These are phyloP conservation scores for Pythium rhizo-oryzae DNA, from an alignment of 352 stramenopile species.

Conservation along the genomic window DNA sequence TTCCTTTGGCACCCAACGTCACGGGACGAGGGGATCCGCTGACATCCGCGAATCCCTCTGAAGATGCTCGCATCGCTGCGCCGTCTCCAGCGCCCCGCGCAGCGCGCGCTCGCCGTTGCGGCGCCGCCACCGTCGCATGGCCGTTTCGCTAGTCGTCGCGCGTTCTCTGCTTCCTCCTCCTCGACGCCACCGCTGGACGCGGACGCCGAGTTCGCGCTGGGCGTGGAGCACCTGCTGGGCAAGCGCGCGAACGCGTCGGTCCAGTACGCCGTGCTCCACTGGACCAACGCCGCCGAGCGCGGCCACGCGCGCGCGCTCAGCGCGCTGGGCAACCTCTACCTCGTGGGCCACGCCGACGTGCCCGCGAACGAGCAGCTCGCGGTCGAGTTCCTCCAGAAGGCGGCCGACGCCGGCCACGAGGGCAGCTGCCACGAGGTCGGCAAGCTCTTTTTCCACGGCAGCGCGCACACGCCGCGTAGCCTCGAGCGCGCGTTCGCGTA, in stretches of 20 bases:
- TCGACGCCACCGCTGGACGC: constrained; percentile 1
- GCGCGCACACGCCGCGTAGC: constrained; percentile 34
- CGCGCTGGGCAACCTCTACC: constrained; percentile 71
- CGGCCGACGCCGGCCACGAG: constrained; percentile 67
- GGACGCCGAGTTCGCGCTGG: constrained; percentile 61
- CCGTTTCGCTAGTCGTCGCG: background rate
- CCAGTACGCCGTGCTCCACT: constrained; percentile 67
- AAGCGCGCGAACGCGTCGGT: constrained; percentile 47
- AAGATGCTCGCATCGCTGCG: constrained; percentile 13
- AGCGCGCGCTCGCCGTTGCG: background rate
- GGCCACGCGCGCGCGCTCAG: constrained; percentile 76
- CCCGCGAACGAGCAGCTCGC: constrained; percentile 49
- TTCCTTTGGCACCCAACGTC: too few species aligned
- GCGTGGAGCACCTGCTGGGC: constrained; percentile 60
- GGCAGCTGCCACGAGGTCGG: constrained; percentile 76
- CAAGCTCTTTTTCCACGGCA: constrained; percentile 71
- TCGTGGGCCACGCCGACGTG: constrained; percentile 57
- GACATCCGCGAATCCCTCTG: too few species aligned
- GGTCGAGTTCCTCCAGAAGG: constrained; percentile 57
- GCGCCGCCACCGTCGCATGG: background rate
- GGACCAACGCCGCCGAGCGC: constrained; percentile 72
- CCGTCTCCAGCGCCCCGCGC: constrained; percentile 7
- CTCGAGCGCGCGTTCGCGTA: constrained; percentile 53
- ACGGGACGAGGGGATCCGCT: too few species aligned
- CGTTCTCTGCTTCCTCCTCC: background rate